Base-by-base conservation (phyloP, 345 rosid genomes). In the Eucalyptus pauciflora region DNA sequence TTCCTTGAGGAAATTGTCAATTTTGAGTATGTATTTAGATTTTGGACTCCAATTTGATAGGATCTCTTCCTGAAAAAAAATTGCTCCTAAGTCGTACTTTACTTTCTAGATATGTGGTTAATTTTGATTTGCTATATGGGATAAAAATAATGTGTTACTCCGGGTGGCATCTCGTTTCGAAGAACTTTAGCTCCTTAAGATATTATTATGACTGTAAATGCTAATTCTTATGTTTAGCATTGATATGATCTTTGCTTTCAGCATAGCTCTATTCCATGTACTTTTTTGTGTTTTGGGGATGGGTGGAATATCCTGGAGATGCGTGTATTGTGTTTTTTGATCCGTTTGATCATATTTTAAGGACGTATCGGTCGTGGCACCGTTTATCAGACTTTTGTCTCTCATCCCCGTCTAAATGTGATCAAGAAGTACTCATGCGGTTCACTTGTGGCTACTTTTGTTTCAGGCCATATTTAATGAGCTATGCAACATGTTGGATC, bases 401-500 rank as follows among this genome's bases (percentile, higher is more conserved):
- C 13, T 18, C 45, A 71, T 71, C 24, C 13, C 45, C 7, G 25
- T 33, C 43, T 17, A 7, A 33, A 33, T 71, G 81, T 69, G 80
- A 17, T 69, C 80, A 31, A 33, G 54, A 51, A 51, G 43, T 9
- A 69, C 52, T 51, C 58, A 31, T 50, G 58, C 7, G 7, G 24
- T 50, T 86, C 52, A 51, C 62, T 86, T n/a, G 25, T 16, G 87
- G 52, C 87, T 54, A 50, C 43, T 31, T 49, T 56, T 22, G 56
- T 87, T 27, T 51, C 87, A 97, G 99, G 99, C 98, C 60, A 96
- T 96, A 87, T 96, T 96, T 91, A 92, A 94, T 80, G 99, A 97
- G 92, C 94, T 97, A 3, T 96, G 99, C 93, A 93, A 94, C 90
- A 94, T 97, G 91, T 88, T 97, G 92, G 99, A 97, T 94, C 96